Evolutionary conservation across 2,329 filamentous ascomycete species (phyloP), one percentile per base, ranked within the genome.

Genomic region (Verticillium tricorpus): DNA sequence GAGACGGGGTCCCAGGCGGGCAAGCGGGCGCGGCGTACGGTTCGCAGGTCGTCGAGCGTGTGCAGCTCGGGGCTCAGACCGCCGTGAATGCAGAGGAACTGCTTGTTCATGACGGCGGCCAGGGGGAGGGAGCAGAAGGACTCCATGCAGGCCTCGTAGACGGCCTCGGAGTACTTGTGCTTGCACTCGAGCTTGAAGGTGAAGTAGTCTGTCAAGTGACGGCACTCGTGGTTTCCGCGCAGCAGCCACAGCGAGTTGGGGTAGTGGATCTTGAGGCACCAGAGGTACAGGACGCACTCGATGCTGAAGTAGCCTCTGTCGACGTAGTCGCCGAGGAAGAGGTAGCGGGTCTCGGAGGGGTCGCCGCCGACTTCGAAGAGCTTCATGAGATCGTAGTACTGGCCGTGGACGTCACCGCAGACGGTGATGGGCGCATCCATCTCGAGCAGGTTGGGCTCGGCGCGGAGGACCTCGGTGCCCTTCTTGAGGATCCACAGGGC

Each of bases 101-200:
- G 95, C 83, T 99, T 99, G 86, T 99, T 99, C 95, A 99, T 99
- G 68, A 99, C 89, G 32, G 95, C 95, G 62, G 95, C 95, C 69
- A 99, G 82, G 34, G 95, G 95, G 66, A 99, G 81, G 66, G 90
- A 85, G 80, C 95, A 99, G 84, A 99, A 99, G 0, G 95, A 96
- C 67, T 99, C 94, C 87, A 97, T 96, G 80, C 95, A 98, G 62
- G 95, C 94, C 72, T 99, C 94, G 76, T 99, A 99, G 63, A 99
- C 86, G 66, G 86, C 86, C 80, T 98, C 95, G 37, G 92, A 97
- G 80, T 99, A 99, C 78, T 99, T 99, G 86, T 99, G 95, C 82
- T 97, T 97, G 85, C 95, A 99, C 78, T 99, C 95, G 62, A 99
- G 88, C 84, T 99, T 98, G 84, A 99, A 99, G 64, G 95, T 99